Evolutionary conservation across 2,329 filamentous ascomycete species (phyloP), one percentile per base, ranked within the genome.

Genomic region (Beauveria medogensis): DNA sequence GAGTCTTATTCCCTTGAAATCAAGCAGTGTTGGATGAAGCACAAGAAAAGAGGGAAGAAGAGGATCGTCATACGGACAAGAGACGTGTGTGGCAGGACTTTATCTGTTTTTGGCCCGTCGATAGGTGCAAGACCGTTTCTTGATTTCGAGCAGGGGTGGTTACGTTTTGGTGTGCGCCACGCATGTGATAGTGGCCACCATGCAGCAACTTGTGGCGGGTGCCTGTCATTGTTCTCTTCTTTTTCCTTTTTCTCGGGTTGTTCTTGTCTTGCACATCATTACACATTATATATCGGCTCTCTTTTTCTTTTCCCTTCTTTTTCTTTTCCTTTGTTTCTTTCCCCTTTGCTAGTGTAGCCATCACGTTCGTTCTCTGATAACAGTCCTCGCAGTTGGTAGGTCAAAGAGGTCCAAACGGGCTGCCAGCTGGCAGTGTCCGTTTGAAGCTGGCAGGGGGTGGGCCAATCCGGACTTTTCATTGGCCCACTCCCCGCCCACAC

Each of bases 101-200:
- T 62, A 62, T 59, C 50, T 59, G 22, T 55, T 62, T 62, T 22
- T 59, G 51, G 12, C 37, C n/a, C 30, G 22, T 53, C 50, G 55
- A 62, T 57, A 22, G 20, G 24, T 26, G 52, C 46, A 57, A 53
- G 47, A 44, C 59, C 20, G 40, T 44, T 59, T 53, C 56, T 59
- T 59, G 56, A 44, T 59, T 52, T 43, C 8, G 53, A 26, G 60
- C 53, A 56, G 54, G 54, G 53, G 46, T 61, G 59, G 47, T 40
- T 47, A 30, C 46, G 52, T 51, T 43, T 53, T 52, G 60, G 52
- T 55, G 40, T 41, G 54, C 46, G 60, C 54, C 60, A 56, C 44
- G 60, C 60, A 61, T 61, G 60, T 61, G 60, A 61, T 52, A 53
- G 60, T 57, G 60, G 60, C 60, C 56, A 59, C 56, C 28, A 18